Evolutionary conservation across 352 stramenopile species (phyloP), one percentile per base, ranked within the genome.

Genomic region (Lagenidium giganteum): DNA sequence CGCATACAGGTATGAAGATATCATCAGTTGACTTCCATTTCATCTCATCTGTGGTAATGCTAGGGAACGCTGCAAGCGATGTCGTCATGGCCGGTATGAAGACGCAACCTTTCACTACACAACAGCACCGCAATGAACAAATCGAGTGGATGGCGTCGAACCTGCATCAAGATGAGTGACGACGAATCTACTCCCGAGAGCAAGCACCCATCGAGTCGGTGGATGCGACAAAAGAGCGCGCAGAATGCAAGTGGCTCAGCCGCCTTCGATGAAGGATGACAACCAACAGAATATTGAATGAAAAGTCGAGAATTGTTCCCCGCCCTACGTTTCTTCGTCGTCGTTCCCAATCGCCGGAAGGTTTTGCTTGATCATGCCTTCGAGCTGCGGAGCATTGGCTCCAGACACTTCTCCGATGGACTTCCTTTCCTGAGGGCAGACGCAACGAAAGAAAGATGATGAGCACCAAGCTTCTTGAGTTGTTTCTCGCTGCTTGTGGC

Each of bases 61-160:
- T 38, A 79, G 73, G 41, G 73, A 79, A 17, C 57, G 65, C 9
- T 86, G 73, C 59, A 86, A 86, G 42, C 67, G 73, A 14, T 86
- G 73, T 48, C 56, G 64, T 40, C 46, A 82, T 44, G 70, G 73
- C n/a, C 55, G 66, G 37, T 68, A 68, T 24, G 63, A 83, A 52
- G 66, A 86, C 30, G 70, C 72, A 4, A 67, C 67, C n/a, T 83
- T 76, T 28, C 55, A 83, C 9, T 82, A 65, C 27, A 34, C 70
- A 3, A 30, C 43, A 34, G 48, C 47, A 27, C 55, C 61, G 9
- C 28, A n/a, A 14, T 33, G 34, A 7, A 33, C 28, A 33, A 33
- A 14, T 33, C n/a, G 28, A 33, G n/a, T 33, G 28, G 28, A 33
- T 33, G 28, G 28, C n/a, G 34, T 6, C 23, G 32, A 27, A 17